Conservation (phyloP, 768 basidiomycete species). For the Saitozyma sp. region DNA sequence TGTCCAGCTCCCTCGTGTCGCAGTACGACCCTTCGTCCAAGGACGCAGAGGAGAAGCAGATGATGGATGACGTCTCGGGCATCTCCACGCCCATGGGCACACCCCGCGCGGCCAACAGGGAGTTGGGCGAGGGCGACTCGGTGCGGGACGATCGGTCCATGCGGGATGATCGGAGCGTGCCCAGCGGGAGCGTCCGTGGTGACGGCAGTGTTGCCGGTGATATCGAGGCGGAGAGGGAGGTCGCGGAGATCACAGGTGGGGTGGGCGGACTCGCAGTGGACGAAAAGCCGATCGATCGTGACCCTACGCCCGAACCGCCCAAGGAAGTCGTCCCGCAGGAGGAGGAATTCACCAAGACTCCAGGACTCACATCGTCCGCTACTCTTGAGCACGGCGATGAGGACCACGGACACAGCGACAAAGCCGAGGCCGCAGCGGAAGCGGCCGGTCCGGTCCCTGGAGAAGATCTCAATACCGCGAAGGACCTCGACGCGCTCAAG, state of each 20-base stretch:
- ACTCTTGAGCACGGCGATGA: neutral
- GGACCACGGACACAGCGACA: too few relatives aligned
- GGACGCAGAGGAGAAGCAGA: constrained; percentile 28
- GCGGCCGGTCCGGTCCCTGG: neutral
- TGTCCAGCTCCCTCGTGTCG: constrained; percentile 14
- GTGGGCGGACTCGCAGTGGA: too few relatives aligned
- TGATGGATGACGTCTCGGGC: constrained; percentile 42
- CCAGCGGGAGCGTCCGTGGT: constrained; percentile 5
- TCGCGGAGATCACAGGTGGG: too few relatives aligned
- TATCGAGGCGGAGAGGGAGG: constrained; percentile 9
- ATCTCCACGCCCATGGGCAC: constrained; percentile 43
- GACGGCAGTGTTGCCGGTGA: constrained; percentile 9
- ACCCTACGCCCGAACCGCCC: too few relatives aligned
- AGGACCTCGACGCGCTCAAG: constrained; percentile 32
- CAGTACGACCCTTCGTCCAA: constrained; percentile 22
- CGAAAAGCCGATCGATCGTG: too few relatives aligned
- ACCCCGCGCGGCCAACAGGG: constrained; percentile 31
- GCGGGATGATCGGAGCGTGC: constrained; percentile 2
- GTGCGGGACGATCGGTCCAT: constrained; percentile 15
- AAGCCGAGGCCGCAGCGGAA: too few relatives aligned
- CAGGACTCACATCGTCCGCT: neutral
- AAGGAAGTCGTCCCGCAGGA: too few relatives aligned
- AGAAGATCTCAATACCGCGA: constrained; percentile 26
- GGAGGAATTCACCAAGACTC: neutral
- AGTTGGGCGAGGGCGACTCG: constrained; percentile 29